Conservation (phyloP, 768 basidiomycete species). For the Mycena indigotica region DNA sequence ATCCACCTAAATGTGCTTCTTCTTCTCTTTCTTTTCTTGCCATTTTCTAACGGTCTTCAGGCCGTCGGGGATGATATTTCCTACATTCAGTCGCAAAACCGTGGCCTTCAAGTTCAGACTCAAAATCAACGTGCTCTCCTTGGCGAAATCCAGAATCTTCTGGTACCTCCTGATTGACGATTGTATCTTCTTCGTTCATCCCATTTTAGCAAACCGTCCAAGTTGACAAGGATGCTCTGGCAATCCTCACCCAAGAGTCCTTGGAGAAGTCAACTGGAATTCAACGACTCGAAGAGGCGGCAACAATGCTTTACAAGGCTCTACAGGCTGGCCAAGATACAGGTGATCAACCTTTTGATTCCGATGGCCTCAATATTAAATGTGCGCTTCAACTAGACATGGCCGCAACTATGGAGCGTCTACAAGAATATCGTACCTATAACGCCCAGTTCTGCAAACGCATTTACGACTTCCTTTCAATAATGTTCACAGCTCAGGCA, state of each 20-base stretch:
- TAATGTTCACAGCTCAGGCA: conserved; percentile 92
- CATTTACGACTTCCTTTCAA: conserved; percentile 82
- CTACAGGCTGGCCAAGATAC: conserved; percentile 87
- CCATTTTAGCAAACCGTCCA: conserved; percentile 83
- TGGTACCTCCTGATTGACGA: conserved; percentile 49
- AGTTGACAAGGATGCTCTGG: conserved; percentile 76
- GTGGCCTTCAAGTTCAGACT: conserved; percentile 95
- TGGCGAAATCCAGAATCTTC: conserved; percentile 81
- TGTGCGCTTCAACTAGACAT: too few relatives aligned
- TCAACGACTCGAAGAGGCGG: conserved; percentile 76
- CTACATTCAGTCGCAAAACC: conserved; percentile 94
- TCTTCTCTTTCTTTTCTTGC: not conserved
- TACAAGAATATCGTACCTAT: conserved; percentile 88
- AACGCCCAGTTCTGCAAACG: conserved; percentile 94
- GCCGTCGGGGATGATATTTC: conserved; percentile 93
- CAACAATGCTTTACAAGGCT: conserved; percentile 91
- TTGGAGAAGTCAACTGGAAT: conserved; percentile 80
- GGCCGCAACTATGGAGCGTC: conserved; percentile 94
- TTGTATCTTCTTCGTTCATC: not conserved
- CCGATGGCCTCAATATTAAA: too few relatives aligned
- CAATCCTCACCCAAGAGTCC: conserved; percentile 85
- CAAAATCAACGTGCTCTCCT: conserved; percentile 90
- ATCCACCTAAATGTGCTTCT: conserved; percentile 87
- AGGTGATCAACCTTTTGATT: too few relatives aligned
- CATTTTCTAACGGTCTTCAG: conserved; percentile 43